Percentiles rank a stretch among this genome's conserved stretches.
Evolutionary conservation across 768 basidiomycete genomes (phyloP).

Genomic region (Hericium alpestre): DNA sequence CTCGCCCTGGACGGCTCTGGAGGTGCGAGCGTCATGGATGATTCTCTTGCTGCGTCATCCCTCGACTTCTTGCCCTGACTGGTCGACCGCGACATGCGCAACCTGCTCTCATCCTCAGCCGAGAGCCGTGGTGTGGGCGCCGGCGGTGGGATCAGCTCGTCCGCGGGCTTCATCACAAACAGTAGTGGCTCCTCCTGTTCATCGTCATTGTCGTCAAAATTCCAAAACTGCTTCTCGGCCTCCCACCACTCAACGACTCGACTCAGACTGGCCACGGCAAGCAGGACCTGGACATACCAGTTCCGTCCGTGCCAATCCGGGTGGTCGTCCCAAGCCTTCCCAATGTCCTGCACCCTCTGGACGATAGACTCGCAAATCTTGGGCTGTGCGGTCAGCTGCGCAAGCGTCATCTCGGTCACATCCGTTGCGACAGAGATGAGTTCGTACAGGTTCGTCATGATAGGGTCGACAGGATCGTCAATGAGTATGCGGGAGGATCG

Average conservation of each 20-base stretch:
- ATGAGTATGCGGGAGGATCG: conserved; percentile 75
- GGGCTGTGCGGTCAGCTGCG: conserved; percentile 76
- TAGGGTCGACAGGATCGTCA: conserved; percentile 80
- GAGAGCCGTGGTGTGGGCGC: conserved; percentile 33
- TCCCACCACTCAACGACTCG: conserved; percentile 99
- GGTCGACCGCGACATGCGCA: conserved; percentile 38
- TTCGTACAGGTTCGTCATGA: conserved; percentile 83
- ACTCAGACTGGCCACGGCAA: conserved; percentile 90
- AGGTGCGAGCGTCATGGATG: conserved; percentile 12
- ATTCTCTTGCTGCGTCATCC: conserved; percentile 26
- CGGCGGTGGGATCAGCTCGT: conserved; percentile 36
- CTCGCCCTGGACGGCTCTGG: conserved; percentile 13
- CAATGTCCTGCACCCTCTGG: conserved; percentile 82
- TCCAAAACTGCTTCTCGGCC: conserved; percentile 99
- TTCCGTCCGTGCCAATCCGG: conserved; percentile 96
- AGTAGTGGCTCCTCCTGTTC: conserved; percentile 85
- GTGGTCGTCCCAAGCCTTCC: conserved; percentile 94
- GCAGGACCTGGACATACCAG: conserved; percentile 95
- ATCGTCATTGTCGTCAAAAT: conserved; percentile 87
- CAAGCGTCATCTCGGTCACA: conserved; percentile 79
- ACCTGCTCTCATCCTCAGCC: conserved; percentile 40
- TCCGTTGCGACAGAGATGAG: conserved; percentile 91
- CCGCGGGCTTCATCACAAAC: conserved; percentile 87
- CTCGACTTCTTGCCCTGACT: conserved; percentile 45
- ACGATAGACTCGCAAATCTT: conserved; percentile 82